Evolutionary conservation across 768 basidiomycete species (phyloP).

Genomic region (Kwoniella europaea): DNA sequence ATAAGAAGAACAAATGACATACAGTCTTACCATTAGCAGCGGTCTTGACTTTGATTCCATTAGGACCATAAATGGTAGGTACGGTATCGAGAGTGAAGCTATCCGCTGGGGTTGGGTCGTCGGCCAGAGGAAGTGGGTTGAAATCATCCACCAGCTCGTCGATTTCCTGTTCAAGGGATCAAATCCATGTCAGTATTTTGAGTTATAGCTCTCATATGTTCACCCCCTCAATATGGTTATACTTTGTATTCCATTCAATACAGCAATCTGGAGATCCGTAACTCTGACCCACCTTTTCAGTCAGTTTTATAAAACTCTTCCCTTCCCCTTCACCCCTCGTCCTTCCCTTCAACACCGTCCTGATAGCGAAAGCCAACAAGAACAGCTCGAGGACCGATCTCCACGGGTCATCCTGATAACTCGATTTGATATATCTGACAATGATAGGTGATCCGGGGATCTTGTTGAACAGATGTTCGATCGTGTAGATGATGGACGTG

Average conservation of each 20-base stretch:
- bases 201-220: neutral
- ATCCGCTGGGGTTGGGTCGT: slow-evolving; percentile 68
- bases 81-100: slow-evolving; percentile 72
- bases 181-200: neutral
- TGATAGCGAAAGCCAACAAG: slow-evolving; percentile 81
- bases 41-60: slow-evolving; percentile 81
- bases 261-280: neutral
- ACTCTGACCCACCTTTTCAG: slow-evolving; percentile 71
- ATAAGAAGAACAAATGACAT: slow-evolving; percentile 8
- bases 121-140: slow-evolving; percentile 79
- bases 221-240: too few relatives aligned
- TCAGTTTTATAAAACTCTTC: slow-evolving; percentile 88
- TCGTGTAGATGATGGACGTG: slow-evolving; percentile 66
- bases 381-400: slow-evolving; percentile 87
- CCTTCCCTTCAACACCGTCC: slow-evolving; percentile 86
- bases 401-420: slow-evolving; percentile 89
- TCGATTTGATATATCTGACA: slow-evolving; percentile 87
- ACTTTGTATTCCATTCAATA: too few relatives aligned
- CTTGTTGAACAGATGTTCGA: slow-evolving; percentile 67
- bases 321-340: slow-evolving; percentile 82
- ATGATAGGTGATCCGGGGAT: slow-evolving; percentile 60
- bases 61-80: slow-evolving; percentile 77
- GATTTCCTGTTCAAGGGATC: slow-evolving; percentile 70
- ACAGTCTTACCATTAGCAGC: slow-evolving; percentile 57
- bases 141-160: slow-evolving; percentile 96